phyloP scores from a whole-genome alignment of 2,329 filamentous ascomycete species.

The Aspergillus pseudoglaucus region DNA sequence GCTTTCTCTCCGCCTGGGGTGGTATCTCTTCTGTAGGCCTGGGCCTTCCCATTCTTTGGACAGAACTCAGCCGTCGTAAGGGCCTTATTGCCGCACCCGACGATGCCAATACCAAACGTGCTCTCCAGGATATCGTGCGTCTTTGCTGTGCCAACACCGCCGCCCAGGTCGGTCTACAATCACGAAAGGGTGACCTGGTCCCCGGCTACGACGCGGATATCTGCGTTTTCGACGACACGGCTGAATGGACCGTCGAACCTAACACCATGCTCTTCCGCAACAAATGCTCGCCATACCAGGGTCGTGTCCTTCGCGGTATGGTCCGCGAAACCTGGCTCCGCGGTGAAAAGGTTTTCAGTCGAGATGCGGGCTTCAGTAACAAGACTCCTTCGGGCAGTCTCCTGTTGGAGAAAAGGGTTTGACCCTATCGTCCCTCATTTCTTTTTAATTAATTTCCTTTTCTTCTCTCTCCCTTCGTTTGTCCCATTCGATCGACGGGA shows the following conservation, averaged over 20 bases:
- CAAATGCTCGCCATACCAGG: slow-evolving; percentile 85
- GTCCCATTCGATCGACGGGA: slow-evolving; percentile 1
- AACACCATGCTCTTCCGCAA: slow-evolving; percentile 92
- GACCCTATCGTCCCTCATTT: slow-evolving; percentile 8
- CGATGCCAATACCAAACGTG: slow-evolving; percentile 41
- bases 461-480: slow-evolving; percentile 3
- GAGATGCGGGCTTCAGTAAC: slow-evolving; percentile 45
- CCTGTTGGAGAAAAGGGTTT: slow-evolving; percentile 34
- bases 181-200: slow-evolving; percentile 72
- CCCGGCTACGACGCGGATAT: slow-evolving; percentile 85
- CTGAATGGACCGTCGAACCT: slow-evolving; percentile 64
- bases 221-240: slow-evolving; percentile 83
- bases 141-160: slow-evolving; percentile 86
- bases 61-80: slow-evolving; percentile 59
- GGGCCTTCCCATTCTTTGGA: slow-evolving; percentile 85
- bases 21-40: slow-evolving; percentile 92
- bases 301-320: slow-evolving; percentile 67
- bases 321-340: slow-evolving; percentile 82
- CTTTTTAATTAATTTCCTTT: background rate
- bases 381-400: slow-evolving; percentile 32
- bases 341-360: slow-evolving; percentile 65
- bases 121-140: slow-evolving; percentile 70
- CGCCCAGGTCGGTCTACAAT: slow-evolving; percentile 74
- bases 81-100: slow-evolving; percentile 35
- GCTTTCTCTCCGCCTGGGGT: slow-evolving; percentile 96